These are phyloP conservation scores for Neodidymelliopsis sp. DNA, from an alignment of 2,329 filamentous ascomycete species.

Conservation along the genomic window DNA sequence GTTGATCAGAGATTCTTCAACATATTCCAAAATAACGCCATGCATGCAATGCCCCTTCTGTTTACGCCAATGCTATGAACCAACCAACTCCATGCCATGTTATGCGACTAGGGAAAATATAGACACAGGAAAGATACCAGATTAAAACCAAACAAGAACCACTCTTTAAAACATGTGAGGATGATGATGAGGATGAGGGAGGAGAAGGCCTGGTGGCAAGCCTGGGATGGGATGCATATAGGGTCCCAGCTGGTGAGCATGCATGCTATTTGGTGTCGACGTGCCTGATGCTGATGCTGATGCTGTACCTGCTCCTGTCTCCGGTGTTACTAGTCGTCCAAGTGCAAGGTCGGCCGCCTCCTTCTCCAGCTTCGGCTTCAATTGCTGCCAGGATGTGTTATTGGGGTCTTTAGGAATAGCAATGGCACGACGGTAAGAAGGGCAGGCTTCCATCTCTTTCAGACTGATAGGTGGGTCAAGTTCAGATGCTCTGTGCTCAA, in stretches of 20 bases:
- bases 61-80: slow-evolving; percentile 12
- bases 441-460: slow-evolving; percentile 47
- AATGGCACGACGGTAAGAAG: slow-evolving; percentile 49
- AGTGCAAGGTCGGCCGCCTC: slow-evolving; percentile 36
- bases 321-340: slow-evolving; percentile 18
- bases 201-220: slow-evolving; percentile 3
- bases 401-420: slow-evolving; percentile 50
- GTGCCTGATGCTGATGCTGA: slow-evolving; percentile 29
- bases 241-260: slow-evolving; percentile 16
- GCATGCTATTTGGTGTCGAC: slow-evolving; percentile 29
- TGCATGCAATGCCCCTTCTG: slow-evolving; percentile 11
- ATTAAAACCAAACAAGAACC: neutral
- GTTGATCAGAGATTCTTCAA: neutral
- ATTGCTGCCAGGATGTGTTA: slow-evolving; percentile 45
- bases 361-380: slow-evolving; percentile 48
- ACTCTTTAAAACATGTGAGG: neutral
- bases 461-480: slow-evolving; percentile 48
- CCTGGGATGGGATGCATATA: slow-evolving; percentile 21
- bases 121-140: neutral
- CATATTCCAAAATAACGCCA: neutral
- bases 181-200: slow-evolving; percentile 5
- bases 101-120: neutral
- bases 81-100: slow-evolving; percentile 14
- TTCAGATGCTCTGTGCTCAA: slow-evolving; percentile 46
- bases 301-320: slow-evolving; percentile 16